Evolutionary conservation across 495 filamentous ascomycete species (phyloP).

Genomic region (Lepidopterella palustris): DNA sequence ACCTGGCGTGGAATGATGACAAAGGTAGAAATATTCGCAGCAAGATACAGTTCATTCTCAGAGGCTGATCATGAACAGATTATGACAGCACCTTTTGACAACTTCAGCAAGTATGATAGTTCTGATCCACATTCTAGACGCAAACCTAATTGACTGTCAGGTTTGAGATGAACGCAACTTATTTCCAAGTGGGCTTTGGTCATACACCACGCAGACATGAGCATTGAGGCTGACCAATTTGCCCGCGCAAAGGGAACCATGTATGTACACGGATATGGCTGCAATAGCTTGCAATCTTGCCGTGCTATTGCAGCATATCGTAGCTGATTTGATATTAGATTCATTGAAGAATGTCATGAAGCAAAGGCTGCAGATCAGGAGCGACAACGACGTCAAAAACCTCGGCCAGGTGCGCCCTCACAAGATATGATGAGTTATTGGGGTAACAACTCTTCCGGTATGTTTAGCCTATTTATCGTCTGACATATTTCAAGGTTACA

Average conservation of each 20-base stretch:
- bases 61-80: conserved; percentile 49
- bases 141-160: conserved; percentile 40
- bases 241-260: conserved; percentile 59
- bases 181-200: conserved; percentile 75
- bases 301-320: background rate
- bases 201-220: too few species aligned
- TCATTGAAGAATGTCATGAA: conserved; percentile 83
- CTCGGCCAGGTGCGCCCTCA: conserved; percentile 50
- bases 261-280: conserved; percentile 46
- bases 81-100: conserved; percentile 74
- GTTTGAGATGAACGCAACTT: conserved; percentile 94
- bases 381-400: conserved; percentile 46
- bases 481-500: conserved; percentile 68
- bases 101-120: conserved; percentile 60
- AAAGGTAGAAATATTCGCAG: conserved; percentile 51
- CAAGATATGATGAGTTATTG: conserved; percentile 64
- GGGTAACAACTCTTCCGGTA: conserved; percentile 39
- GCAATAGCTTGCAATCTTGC: background rate
- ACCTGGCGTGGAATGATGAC: conserved; percentile 99
- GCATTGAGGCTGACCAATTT: background rate
- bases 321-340: conserved; percentile 49
- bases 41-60: background rate
- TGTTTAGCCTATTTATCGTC: conserved; percentile 34
- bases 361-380: conserved; percentile 54
- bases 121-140: background rate